phyloP scores from a whole-genome alignment of 2,329 filamentous ascomycete genomes.

The Phoma sp. region DNA sequence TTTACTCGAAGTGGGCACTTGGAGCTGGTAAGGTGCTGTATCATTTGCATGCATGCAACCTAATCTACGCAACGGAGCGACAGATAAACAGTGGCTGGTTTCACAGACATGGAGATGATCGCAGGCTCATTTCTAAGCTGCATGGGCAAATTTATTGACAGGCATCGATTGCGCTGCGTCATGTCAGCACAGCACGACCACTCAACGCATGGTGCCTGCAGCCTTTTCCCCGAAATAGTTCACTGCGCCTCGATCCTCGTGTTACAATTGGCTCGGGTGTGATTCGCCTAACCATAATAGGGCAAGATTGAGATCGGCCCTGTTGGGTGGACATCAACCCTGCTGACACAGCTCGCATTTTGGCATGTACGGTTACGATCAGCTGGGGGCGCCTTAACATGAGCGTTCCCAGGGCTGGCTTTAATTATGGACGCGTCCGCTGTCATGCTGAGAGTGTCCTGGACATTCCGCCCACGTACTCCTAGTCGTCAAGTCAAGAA shows the following conservation, averaged over 20 bases:
- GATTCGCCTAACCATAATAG: not conserved
- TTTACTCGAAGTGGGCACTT: no score
- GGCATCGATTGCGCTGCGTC: not conserved
- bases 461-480: not conserved
- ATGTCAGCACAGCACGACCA: not conserved
- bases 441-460: not conserved
- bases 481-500: no score
- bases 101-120: not conserved
- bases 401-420: not conserved
- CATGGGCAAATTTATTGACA: not conserved
- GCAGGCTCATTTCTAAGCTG: not conserved
- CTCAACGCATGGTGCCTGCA: slow-evolving; percentile 1
- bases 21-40: no score
- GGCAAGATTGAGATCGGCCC: not conserved
- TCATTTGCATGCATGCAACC: no score
- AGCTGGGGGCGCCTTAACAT: not conserved
- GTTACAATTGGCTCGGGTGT: not conserved
- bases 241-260: not conserved
- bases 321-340: not conserved
- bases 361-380: not conserved
- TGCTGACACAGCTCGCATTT: slow-evolving; percentile 4
- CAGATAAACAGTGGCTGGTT: no score
- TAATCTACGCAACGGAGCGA: no score
- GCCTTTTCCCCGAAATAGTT: slow-evolving; percentile 3
- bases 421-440: slow-evolving; percentile 1